Base-by-base conservation (phyloP, 371 early-diverging fungal genomes). In the Actinomortierella ambigua region DNA sequence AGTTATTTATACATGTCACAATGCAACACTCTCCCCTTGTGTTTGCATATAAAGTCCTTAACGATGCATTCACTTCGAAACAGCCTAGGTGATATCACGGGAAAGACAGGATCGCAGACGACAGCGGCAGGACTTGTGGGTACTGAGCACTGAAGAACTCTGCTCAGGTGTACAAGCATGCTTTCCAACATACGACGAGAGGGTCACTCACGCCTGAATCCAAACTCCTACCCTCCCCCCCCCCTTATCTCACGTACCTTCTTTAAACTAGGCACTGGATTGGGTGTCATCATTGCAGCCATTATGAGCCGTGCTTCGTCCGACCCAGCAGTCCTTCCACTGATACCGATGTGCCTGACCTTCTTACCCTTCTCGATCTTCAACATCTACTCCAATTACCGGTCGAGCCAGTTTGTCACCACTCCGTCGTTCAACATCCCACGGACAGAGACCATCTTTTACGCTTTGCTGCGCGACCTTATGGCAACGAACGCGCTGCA, bases 51-150 rank as follows among this genome's bases (percentile, higher is more conserved):
- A 17, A 41, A 42, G 50, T 20, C 13, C 8, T 29, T 28, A 5
- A 3, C 0, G 5, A 5, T 6, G 18, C n/a, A 17, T 15, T 20
- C 7, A 3, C 18, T 14, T 15, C n/a, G 8, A 18, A 1, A 23
- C 23, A 81, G 82, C 60, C 68, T 92, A 43, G 93, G 93, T 24
- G 92, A 93, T 53, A 77, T 93, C 49, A 93, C 92, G 1, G 93
- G 84, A 50, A 92, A 92, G 60, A 68, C 82, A 5, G 93, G 91
- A 1, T 89, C 91, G 17, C 93, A 93, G 61, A 69, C 79, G 2
- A 93, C 93, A 1, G 86, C 89, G 2, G 93, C 93, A 1, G 89
- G 93, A 9, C 79, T 93, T 18, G 56, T 90, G 3, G 93, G 93
- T 60, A 90, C 22, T 22, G 3, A 48, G 46, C 46, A 46, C 4